Evolutionary conservation across 2,329 filamentous ascomycete genomes (phyloP).

Genomic region (Emmonsiellopsis sp.): DNA sequence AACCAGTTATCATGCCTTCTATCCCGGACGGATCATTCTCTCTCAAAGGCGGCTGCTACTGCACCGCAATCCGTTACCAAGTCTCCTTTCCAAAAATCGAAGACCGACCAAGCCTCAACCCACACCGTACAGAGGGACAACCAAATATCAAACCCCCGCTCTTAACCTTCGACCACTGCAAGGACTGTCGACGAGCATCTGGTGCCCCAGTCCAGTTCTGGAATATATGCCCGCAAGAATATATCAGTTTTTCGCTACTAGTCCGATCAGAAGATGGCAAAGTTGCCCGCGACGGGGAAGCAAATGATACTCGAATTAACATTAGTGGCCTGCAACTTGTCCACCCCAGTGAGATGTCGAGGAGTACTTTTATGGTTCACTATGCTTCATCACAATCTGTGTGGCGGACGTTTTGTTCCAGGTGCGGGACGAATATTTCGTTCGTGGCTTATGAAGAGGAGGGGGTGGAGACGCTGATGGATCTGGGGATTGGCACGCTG

Average conservation of each 20-base stretch:
- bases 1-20: background rate
- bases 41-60: constrained; percentile 20
- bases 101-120: constrained; percentile 7
- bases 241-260: constrained; percentile 2
- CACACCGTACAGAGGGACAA: background rate
- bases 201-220: constrained; percentile 17
- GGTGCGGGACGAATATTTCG: constrained; percentile 19
- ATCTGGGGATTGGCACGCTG: constrained; percentile 17
- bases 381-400: constrained; percentile 7
- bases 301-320: background rate
- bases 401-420: constrained; percentile 19
- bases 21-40: constrained; percentile 9
- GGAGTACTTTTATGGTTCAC: constrained; percentile 2
- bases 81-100: constrained; percentile 15
- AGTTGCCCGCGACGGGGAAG: background rate
- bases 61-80: constrained; percentile 19
- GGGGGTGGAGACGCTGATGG: constrained; percentile 9
- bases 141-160: constrained; percentile 6
- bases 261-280: background rate
- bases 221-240: constrained; percentile 18
- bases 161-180: constrained; percentile 16
- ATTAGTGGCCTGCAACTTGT: background rate
- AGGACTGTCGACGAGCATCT: constrained; percentile 15
- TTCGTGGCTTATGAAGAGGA: constrained; percentile 7
- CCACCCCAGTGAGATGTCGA: background rate